phyloP scores from a whole-genome alignment of 1,139 yeast species.

The Geotrichum europaeum region DNA sequence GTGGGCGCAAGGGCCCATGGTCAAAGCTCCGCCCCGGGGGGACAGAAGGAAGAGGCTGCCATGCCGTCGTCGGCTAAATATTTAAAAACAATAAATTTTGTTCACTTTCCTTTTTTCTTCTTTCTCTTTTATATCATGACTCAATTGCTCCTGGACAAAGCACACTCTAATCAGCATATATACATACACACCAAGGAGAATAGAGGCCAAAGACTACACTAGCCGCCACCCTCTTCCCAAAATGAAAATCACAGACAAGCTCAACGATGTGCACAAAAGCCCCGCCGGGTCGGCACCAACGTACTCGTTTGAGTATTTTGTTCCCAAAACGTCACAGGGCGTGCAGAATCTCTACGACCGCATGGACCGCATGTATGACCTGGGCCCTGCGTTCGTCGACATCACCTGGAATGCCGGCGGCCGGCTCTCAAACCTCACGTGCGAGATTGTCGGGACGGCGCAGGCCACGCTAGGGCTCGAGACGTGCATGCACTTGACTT shows the following conservation, averaged over 20 bases:
- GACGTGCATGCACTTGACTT: conserved; percentile 96
- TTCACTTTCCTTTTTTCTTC: no score
- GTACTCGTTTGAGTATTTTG: conserved; percentile 93
- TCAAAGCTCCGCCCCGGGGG: background rate
- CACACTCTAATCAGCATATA: background rate
- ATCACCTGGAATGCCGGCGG: conserved; percentile 99
- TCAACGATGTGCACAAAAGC: conserved; percentile 32
- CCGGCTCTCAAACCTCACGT: conserved; percentile 67
- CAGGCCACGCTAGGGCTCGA: conserved; percentile 91
- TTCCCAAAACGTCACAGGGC: conserved; percentile 97
- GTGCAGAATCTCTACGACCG: conserved; percentile 93
- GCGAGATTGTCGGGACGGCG: conserved; percentile 87
- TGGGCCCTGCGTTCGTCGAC: conserved; percentile 87
- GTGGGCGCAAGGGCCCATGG: background rate
- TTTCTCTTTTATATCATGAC: no score
- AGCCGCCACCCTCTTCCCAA: background rate
- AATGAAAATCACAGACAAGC: conserved; percentile 40
- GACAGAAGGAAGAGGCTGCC: background rate
- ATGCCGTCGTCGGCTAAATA: no score
- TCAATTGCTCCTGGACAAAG: background rate
- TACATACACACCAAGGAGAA: background rate
- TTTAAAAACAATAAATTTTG: no score
- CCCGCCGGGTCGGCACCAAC: conserved; percentile 39
- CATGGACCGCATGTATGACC: conserved; percentile 94
- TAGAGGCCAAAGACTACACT: background rate